Evolutionary conservation across 2,329 filamentous ascomycete genomes (phyloP).

Genomic region (Ceratocystis eucalypticola): DNA sequence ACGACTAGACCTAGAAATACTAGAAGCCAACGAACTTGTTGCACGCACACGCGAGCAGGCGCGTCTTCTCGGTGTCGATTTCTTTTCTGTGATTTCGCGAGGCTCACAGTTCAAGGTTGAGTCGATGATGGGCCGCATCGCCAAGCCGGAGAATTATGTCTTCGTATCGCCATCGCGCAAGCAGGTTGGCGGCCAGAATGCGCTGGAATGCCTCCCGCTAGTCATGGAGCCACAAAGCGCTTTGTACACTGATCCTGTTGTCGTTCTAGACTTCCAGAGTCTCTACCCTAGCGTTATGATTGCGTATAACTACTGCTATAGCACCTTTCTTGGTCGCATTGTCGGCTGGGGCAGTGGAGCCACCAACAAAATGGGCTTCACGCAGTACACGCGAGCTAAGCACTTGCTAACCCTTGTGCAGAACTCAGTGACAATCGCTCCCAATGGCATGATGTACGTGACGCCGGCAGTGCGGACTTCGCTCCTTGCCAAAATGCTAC

Average conservation of each 20-base stretch:
- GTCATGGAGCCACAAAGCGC: conserved; percentile 96
- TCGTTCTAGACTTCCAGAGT: conserved; percentile 93
- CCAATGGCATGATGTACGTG: conserved; percentile 93
- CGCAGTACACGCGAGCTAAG: conserved; percentile 57
- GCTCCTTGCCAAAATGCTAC: conserved; percentile 87
- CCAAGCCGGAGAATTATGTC: conserved; percentile 89
- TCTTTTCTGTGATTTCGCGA: conserved; percentile 87
- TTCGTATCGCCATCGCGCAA: conserved; percentile 79
- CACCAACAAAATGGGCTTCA: conserved; percentile 64
- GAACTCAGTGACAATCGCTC: conserved; percentile 73
- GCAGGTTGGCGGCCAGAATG: conserved; percentile 88
- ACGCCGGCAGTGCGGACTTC: conserved; percentile 79
- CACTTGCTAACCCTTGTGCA: conserved; percentile 43
- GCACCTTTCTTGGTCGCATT: conserved; percentile 81
- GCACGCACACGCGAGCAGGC: conserved; percentile 88
- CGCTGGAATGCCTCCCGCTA: conserved; percentile 80
- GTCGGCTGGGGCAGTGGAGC: conserved; percentile 58
- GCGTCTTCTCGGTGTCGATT: conserved; percentile 82
- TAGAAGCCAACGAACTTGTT: conserved; percentile 81
- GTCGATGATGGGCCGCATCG: conserved; percentile 95
- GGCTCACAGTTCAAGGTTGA: conserved; percentile 98
- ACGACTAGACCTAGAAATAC: conserved; percentile 73
- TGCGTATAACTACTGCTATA: conserved; percentile 98
- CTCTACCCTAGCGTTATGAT: conserved; percentile 98
- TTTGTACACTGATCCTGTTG: conserved; percentile 77